Evolutionary conservation across 768 basidiomycete genomes (phyloP).

Genomic region (Leucosporidium yakuticum): DNA sequence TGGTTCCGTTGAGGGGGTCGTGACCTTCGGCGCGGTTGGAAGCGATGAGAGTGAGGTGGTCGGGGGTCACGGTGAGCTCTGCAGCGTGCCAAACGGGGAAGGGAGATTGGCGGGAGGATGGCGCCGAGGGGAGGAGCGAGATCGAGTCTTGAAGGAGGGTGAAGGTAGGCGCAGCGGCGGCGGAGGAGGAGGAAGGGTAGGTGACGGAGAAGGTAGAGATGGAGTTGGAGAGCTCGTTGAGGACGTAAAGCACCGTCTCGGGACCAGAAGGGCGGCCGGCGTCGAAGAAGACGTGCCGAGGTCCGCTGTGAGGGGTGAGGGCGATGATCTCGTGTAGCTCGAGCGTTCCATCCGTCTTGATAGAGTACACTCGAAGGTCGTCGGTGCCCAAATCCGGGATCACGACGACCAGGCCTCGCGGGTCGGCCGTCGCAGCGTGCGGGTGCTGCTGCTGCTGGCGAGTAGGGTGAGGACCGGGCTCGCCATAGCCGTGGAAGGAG

Average conservation of each 20-base stretch:
- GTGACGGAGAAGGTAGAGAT: constrained; percentile 10
- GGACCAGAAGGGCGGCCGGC: neutral
- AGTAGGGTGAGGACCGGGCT: neutral
- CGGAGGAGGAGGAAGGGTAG: neutral
- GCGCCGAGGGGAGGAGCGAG: constrained; percentile 19
- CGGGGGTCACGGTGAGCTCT: constrained; percentile 21
- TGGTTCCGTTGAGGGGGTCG: constrained; percentile 16
- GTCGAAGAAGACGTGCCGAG: constrained; percentile 23
- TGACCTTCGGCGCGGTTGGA: constrained; percentile 34
- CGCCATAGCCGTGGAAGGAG: neutral
- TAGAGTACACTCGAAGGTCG: constrained; percentile 9
- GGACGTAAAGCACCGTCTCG: constrained; percentile 15
- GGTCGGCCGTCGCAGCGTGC: constrained; percentile 28
- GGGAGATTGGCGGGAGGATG: constrained; percentile 11
- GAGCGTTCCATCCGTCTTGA: constrained; percentile 3
- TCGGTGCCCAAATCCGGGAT: constrained; percentile 32
- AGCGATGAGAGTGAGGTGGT: constrained; percentile 7
- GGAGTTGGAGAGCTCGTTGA: constrained; percentile 33
- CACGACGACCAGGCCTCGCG: constrained; percentile 3
- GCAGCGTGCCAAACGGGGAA: constrained; percentile 27
- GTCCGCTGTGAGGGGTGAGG: constrained; percentile 9
- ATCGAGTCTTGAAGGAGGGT: constrained; percentile 16
- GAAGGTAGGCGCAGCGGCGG: constrained; percentile 5
- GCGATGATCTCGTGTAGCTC: neutral
- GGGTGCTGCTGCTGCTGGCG: constrained; percentile 28